Percentiles rank a stretch among this genome's conserved stretches.
Conservation (phyloP, 2,329 filamentous ascomycete species). For the Pezizomycotina sp. region DNA sequence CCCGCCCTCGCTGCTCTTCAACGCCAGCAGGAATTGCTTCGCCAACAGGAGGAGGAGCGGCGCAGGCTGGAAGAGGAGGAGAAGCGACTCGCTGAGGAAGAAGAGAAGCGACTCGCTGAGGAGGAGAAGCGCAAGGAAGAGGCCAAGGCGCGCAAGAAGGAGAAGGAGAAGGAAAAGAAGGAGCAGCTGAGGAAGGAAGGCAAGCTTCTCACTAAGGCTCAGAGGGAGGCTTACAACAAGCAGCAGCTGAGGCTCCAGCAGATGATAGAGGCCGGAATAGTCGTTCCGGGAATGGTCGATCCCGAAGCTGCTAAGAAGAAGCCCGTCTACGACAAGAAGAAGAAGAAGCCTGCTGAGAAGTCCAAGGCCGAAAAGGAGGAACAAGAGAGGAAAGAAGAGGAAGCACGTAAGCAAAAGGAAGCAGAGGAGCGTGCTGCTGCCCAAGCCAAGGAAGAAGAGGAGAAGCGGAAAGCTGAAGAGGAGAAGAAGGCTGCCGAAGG, state of each 20-base stretch:
- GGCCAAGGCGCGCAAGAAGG: slow-evolving; percentile 60
- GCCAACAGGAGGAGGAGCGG: slow-evolving; percentile 47
- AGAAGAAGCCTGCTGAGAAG: slow-evolving; percentile 44
- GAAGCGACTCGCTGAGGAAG: slow-evolving; percentile 41
- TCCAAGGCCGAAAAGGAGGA: slow-evolving; percentile 36
- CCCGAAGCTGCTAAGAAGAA: slow-evolving; percentile 45
- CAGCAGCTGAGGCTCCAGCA: slow-evolving; percentile 69
- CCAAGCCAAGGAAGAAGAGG: slow-evolving; percentile 34
- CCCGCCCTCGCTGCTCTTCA: slow-evolving; percentile 56
- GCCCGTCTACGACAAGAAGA: slow-evolving; percentile 52
- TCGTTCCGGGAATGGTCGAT: slow-evolving; percentile 41
- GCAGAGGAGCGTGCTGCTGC: slow-evolving; percentile 53
- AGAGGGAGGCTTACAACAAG: slow-evolving; percentile 64
- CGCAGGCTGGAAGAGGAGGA: slow-evolving; percentile 50
- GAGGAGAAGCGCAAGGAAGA: slow-evolving; percentile 55
- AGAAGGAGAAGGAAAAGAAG: slow-evolving; percentile 70
- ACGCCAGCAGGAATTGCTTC: slow-evolving; percentile 68
- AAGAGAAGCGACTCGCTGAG: slow-evolving; percentile 16
- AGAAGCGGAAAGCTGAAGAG: slow-evolving; percentile 38
- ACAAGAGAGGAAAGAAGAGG: slow-evolving; percentile 40
- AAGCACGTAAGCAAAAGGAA: slow-evolving; percentile 33
- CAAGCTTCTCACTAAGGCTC: slow-evolving; percentile 71
- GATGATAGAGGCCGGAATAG: slow-evolving; percentile 63
- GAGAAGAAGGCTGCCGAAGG: slow-evolving; percentile 54
- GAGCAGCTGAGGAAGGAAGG: slow-evolving; percentile 79